phyloP scores from a whole-genome alignment of 2,329 filamentous ascomycete genomes.

The Xylariaceae sp. region DNA sequence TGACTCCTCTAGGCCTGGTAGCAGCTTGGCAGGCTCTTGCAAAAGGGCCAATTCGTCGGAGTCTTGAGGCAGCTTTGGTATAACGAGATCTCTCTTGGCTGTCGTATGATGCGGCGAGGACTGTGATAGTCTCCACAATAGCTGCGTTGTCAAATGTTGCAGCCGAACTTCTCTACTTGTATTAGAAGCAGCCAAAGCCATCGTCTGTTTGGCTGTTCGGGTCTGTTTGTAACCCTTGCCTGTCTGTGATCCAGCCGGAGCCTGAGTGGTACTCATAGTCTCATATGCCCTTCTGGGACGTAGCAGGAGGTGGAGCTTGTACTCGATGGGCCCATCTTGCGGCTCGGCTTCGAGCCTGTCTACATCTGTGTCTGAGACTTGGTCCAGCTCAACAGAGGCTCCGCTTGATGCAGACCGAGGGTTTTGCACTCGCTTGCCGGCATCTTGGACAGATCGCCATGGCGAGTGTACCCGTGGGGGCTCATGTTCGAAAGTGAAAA shows the following conservation, averaged over 20 bases:
- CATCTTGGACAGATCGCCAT: constrained; percentile 66
- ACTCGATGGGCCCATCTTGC: constrained; percentile 91
- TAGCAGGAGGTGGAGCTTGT: constrained; percentile 88
- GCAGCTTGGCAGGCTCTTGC: constrained; percentile 53
- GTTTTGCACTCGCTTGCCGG: constrained; percentile 33
- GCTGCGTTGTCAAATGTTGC: constrained; percentile 88
- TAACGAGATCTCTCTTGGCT: constrained; percentile 68
- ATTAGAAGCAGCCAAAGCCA: constrained; percentile 43
- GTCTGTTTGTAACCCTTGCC: constrained; percentile 27
- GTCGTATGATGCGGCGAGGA: constrained; percentile 88
- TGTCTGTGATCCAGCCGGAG: constrained; percentile 32
- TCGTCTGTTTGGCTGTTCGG: constrained; percentile 26
- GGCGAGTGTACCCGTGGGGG: constrained; percentile 86
- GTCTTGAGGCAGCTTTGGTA: constrained; percentile 72
- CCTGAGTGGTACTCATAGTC: constrained; percentile 61
- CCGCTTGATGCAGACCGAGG: constrained; percentile 34
- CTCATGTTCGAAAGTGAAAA: constrained; percentile 92
- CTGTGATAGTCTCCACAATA: constrained; percentile 92
- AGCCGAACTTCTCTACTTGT: constrained; percentile 80
- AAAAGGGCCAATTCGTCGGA: constrained; percentile 45
- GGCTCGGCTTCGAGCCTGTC: constrained; percentile 82
- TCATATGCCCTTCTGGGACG: constrained; percentile 73
- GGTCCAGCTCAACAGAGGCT: constrained; percentile 27
- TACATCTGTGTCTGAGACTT: constrained; percentile 37
- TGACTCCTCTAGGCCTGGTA: constrained; percentile 86